Conservation (phyloP, 768 basidiomycete species). For the Saitozyma sp. region DNA sequence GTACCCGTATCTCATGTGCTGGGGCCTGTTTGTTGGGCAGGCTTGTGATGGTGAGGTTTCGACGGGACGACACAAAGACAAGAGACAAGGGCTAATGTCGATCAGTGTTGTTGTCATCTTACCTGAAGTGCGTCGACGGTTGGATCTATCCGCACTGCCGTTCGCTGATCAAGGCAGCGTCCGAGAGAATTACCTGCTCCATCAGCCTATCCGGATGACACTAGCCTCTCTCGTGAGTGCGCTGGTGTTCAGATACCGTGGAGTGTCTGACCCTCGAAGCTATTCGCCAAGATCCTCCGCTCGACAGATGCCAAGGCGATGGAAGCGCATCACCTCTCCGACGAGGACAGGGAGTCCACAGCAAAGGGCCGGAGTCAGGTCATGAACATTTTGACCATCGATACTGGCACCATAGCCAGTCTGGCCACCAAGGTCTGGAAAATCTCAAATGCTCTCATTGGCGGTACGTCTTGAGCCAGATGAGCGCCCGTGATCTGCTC, state of each 20-base stretch:
- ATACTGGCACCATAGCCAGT: conserved; percentile 30
- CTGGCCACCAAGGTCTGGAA: conserved; percentile 31
- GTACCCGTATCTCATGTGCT: conserved; percentile 45
- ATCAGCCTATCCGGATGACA: conserved; percentile 37
- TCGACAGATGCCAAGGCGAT: conserved; percentile 40
- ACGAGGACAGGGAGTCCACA: conserved; percentile 14
- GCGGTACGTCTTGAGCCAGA: conserved; percentile 13
- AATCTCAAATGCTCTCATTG: conserved; percentile 30
- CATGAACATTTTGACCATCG: conserved; percentile 45
- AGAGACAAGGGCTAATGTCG: not conserved
- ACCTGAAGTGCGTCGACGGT: conserved; percentile 8
- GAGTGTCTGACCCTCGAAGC: conserved; percentile 14
- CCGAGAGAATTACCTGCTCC: conserved; percentile 38
- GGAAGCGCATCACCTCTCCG: conserved; percentile 32
- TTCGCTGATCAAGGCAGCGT: conserved; percentile 16
- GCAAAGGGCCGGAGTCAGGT: conserved; percentile 31
- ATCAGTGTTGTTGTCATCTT: conserved; percentile 2
- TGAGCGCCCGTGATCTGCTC: not conserved
- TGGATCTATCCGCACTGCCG: not conserved
- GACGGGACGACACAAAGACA: not conserved
- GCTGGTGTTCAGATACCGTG: not conserved
- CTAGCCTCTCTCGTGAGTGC: conserved; percentile 37
- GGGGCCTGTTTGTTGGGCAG: conserved; percentile 37
- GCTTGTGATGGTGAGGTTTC: conserved; percentile 27
- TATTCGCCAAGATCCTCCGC: conserved; percentile 43